Evolutionary conservation across 2,329 filamentous ascomycete species (phyloP).

Genomic region (Diaporthe citriasiana): DNA sequence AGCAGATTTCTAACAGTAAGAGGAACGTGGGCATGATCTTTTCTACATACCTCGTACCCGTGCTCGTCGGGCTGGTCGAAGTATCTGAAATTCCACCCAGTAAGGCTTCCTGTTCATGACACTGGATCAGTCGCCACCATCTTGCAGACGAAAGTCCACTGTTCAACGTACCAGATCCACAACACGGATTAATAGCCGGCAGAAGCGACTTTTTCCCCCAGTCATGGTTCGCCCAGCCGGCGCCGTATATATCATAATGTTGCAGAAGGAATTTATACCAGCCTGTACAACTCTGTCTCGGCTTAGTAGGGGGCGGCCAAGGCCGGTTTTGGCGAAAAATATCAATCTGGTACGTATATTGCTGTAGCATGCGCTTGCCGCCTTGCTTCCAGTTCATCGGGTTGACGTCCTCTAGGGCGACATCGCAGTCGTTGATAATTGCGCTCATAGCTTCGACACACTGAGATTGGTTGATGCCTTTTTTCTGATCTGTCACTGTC

Average conservation of each 20-base stretch:
- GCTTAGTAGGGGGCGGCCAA: conserved; percentile 3
- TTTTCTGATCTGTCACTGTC: conserved; percentile 1
- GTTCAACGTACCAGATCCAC: neutral
- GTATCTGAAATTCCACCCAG: conserved; percentile 10
- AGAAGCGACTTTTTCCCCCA: conserved; percentile 6
- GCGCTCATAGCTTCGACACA: conserved; percentile 19
- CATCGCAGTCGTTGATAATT: conserved; percentile 18
- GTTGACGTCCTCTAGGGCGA: neutral
- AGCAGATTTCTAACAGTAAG: neutral
- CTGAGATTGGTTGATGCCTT: neutral
- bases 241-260: conserved; percentile 21
- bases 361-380: conserved; percentile 18
- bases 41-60: conserved; percentile 22
- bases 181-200: conserved; percentile 18
- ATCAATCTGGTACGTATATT: conserved; percentile 13
- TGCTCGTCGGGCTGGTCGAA: conserved; percentile 6
- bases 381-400: conserved; percentile 22
- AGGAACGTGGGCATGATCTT: neutral
- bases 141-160: neutral
- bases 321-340: conserved; percentile 11
- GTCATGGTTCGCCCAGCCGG: conserved; percentile 12
- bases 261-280: conserved; percentile 7
- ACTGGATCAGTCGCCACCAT: conserved; percentile 1
- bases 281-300: conserved; percentile 3
- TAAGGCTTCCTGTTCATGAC: conserved; percentile 21